Percentiles rank a stretch among this genome's conserved stretches.
Conservation (phyloP, 768 basidiomycete genomes). For the Suillus hirtellus region DNA sequence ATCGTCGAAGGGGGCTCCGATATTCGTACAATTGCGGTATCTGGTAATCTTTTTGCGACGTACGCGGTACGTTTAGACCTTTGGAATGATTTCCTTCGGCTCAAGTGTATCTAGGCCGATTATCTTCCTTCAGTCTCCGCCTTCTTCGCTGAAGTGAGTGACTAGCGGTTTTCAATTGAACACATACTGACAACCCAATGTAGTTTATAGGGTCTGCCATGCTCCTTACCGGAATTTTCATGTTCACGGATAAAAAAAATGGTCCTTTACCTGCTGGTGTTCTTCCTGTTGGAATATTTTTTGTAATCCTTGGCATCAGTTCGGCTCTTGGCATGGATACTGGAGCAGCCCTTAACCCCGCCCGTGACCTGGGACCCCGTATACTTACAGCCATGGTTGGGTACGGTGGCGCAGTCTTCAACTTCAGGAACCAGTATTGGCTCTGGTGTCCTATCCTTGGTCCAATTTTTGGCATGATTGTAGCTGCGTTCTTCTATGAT, state of each 20-base stretch:
- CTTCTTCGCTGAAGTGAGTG: slow-evolving; percentile 41
- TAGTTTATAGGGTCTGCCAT: slow-evolving; percentile 53
- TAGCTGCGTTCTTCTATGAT: slow-evolving; percentile 55
- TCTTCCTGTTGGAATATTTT: slow-evolving; percentile 51
- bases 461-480: slow-evolving; percentile 52
- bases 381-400: slow-evolving; percentile 64
- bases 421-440: slow-evolving; percentile 55
- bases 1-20: slow-evolving; percentile 51
- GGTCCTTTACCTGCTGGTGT: slow-evolving; percentile 48
- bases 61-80: slow-evolving; percentile 44
- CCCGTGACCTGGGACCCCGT: slow-evolving; percentile 64
- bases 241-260: slow-evolving; percentile 52
- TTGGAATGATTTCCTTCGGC: slow-evolving; percentile 1
- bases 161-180: not conserved
- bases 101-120: slow-evolving; percentile 20
- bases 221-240: slow-evolving; percentile 50
- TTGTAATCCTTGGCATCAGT: slow-evolving; percentile 53
- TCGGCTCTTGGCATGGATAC: slow-evolving; percentile 57
- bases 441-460: slow-evolving; percentile 60
- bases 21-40: slow-evolving; percentile 47
- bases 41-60: slow-evolving; percentile 54
- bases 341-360: slow-evolving; percentile 61
- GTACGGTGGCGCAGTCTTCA: slow-evolving; percentile 41
- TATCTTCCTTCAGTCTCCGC: slow-evolving; percentile 40
- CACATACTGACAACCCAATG: not conserved